Evolutionary conservation across 495 filamentous ascomycete species (phyloP).

Genomic region (Polyplosphaeria fusca): DNA sequence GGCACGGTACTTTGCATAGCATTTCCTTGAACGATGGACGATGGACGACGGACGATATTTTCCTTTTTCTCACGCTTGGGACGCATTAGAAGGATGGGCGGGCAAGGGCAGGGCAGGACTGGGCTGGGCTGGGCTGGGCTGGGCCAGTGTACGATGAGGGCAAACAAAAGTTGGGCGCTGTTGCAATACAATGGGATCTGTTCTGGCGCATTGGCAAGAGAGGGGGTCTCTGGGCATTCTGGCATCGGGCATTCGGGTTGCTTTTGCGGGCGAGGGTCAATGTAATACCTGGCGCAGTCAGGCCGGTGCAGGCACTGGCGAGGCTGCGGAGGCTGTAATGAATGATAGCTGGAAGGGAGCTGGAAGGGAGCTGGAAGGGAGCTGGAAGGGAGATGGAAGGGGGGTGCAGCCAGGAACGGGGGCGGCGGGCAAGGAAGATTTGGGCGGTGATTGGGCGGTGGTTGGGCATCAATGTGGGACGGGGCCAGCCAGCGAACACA

Average conservation of each 20-base stretch:
- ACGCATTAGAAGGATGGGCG: not conserved
- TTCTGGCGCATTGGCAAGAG: not conserved
- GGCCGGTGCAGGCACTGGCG: constrained; percentile 19
- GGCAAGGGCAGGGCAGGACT: not conserved
- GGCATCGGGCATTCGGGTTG: constrained; percentile 2
- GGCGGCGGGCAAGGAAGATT: not conserved
- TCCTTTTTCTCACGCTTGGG: not conserved
- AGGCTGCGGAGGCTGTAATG: constrained; percentile 11
- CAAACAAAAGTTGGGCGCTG: constrained; percentile 5
- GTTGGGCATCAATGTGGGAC: not conserved
- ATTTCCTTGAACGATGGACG: constrained; percentile 7
- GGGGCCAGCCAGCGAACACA: not conserved
- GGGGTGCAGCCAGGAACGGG: not conserved
- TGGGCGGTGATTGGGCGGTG: not conserved
- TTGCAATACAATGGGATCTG: not conserved
- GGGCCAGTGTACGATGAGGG: not conserved
- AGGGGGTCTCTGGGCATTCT: constrained; percentile 4
- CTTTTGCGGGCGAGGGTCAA: constrained; percentile 18
- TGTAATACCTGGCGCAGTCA: not conserved
- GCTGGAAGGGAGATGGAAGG: not conserved
- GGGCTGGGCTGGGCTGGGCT: not conserved
- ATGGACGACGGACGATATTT: not conserved
- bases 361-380: not conserved
- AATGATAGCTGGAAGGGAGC: not conserved
- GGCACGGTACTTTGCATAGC: constrained; percentile 9